Conservation (phyloP, 768 basidiomycete genomes). For the Serendipita indica region DNA sequence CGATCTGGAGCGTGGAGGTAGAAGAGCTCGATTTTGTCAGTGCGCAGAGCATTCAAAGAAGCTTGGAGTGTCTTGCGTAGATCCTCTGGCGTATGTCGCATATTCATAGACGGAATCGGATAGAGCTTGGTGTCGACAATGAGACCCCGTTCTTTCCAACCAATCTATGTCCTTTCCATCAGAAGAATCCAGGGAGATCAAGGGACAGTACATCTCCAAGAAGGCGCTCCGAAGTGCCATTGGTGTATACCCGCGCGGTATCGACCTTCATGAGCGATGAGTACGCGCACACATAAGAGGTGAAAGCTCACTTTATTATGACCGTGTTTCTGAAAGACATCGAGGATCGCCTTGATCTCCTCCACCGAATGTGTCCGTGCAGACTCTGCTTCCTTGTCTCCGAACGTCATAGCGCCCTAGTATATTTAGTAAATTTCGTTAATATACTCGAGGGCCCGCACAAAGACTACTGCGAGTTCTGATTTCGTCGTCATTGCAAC, state of each 20-base stretch:
- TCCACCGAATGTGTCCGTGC: constrained; percentile 36
- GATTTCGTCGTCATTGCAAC: background rate
- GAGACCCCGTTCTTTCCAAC: constrained; percentile 35
- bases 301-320: constrained; percentile 33
- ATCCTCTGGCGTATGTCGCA: constrained; percentile 16
- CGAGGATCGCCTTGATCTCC: constrained; percentile 37
- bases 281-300: background rate
- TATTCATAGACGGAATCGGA: constrained; percentile 25
- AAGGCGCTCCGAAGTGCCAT: constrained; percentile 24
- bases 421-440: background rate
- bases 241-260: constrained; percentile 19
- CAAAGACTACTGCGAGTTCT: background rate
- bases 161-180: constrained; percentile 10
- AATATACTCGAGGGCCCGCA: background rate
- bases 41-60: constrained; percentile 32
- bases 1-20: constrained; percentile 34
- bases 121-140: constrained; percentile 47
- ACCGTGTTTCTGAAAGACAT: constrained; percentile 39
- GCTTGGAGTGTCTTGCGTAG: constrained; percentile 24
- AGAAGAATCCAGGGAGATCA: constrained; percentile 16
- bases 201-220: constrained; percentile 32
- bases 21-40: constrained; percentile 33
- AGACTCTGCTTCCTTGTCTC: constrained; percentile 28
- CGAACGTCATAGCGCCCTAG: constrained; percentile 43
- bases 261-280: constrained; percentile 20